Evolutionary conservation across 2,329 filamentous ascomycete species (phyloP), one percentile per base, ranked within the genome.

Genomic region (Simplicillium aogashimaense): DNA sequence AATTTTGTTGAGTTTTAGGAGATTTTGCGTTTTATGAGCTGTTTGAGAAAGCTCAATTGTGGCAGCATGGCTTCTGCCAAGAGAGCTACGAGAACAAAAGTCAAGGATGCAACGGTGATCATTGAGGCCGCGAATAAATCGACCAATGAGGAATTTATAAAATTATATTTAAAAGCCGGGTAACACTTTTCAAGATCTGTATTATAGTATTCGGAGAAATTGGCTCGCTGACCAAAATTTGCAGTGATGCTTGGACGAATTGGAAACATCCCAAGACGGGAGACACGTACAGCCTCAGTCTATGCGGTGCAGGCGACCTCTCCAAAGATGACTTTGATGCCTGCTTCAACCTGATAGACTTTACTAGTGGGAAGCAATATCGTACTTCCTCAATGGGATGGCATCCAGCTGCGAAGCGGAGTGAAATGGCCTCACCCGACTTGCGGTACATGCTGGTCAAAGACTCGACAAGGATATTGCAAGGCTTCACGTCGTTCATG

Each of bases 361-460:
- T 66, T 37, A 87, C 83, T 0, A 86, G 81, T 49, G 64, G 67
- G 12, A 52, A 61, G 6, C 76, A 81, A 56, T 89, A 89, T 56
- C 72, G 74, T 40, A 56, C 59, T 13, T 85, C 82, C 3, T 66
- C 66, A 7, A 53, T 60, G 1, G 79, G 79, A 36, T 89, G 84
- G 84, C 70, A 78, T 36, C 69, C 72, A 0, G 55, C 48, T 3
- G 62, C 64, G 34, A 89, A 88, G 63, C 62, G 64, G 38, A 60
- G 60, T 11, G 84, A 89, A 64, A 87, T 89, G 83, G 63, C 63
- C 43, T 74, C 81, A 5, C 57, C 66, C 0, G 78, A 80, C 42
- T 72, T 89, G 56, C 72, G 80, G 34, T 89, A 86, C 55, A 63
- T 88, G 7, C 59, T 87, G 3, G 70, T 84, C 37, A 67, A 38